Base-by-base conservation (phyloP, 225 moss, liverwort and hornwort genomes). In the Marchantia polymorpha region DNA sequence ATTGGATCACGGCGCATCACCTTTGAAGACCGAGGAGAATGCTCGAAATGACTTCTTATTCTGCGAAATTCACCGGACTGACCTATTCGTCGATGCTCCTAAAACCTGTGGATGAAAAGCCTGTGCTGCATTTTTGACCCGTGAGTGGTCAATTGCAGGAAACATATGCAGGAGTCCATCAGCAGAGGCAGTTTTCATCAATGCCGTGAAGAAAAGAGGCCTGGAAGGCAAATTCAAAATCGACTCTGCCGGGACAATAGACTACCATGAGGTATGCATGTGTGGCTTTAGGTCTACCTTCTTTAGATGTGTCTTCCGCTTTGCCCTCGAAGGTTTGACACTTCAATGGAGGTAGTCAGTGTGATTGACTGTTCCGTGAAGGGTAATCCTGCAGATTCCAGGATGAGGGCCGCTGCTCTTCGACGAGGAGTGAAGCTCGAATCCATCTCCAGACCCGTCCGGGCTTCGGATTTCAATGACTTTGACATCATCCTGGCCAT, bases 161-260 rank as follows among this genome's bases (percentile, higher is more conserved):
- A 99, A 99, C 74, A 99, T 99, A 61, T 99, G 99, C 84, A 91
- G 95, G 79, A 99, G 99, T 81, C 99, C 99, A 54, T 87, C 93
- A 48, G 99, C 99, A 22, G 99, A 99, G 85, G 99, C 99, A 31
- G 90, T 99, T 17, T 99, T 99, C 81, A 85, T 89, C 72, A 84
- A 91, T 82, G 87, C 90, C 46, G 93, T 99, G 83, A 91, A 93
- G 84, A 92, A 92, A 85, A 91, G 89, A 75, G 83, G 91, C 74
- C 64, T 99, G 82, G 89, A 86, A n/a, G 78, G 86, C 19, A 78
- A 84, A 52, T 99, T 95, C 81, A 90, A 87, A 74, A 93, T 99
- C 65, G 95, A 99, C 83, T 99, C 99, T 49, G 99, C 99, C 25
- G 99, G 99, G 82, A 99, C 99, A 27, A 99, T 99, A 56, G 79